Base-by-base conservation (phyloP, 2,329 filamentous ascomycete genomes). In the Botrytis deweyae region DNA sequence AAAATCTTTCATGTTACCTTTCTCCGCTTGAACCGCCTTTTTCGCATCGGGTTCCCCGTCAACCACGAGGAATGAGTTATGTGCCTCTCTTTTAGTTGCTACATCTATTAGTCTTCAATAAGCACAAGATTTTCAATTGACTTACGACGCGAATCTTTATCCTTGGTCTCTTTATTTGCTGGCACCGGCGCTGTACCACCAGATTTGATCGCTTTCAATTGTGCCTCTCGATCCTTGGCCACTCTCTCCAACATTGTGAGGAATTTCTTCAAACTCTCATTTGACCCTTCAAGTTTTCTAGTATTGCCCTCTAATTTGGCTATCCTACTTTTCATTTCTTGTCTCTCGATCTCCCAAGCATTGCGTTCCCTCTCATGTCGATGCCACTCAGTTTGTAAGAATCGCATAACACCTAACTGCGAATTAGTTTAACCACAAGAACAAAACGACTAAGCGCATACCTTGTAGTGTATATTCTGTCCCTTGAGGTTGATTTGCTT, bases 341-440 rank as follows among this genome's bases (percentile, higher is more conserved):
- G 96, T 81, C 94, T 92, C 84, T 99, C 96, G 82, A 99, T 99
- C 84, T 99, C 96, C 96, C 96, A 99, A 55, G 94, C 92, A 84
- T 99, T 99, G 80, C 96, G 91, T 82, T 98, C 96, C 84, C 96
- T 93, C 84, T 99, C 96, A 83, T 99, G 95, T 78, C 94, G 92
- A 84, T 99, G 96, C 96, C 96, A 99, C 88, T 99, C 95, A 66
- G 96, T 96, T 85, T 99, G 96, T 58, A 99, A 90, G 83, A 99
- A 99, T 83, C 96, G 95, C 96, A 99, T 99, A 55, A 99, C 96
- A 81, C 96, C 93, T 96, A 97, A 58, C 97, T 29, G 29, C 58
- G n/a, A 25, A 20, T 36, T 40, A 72, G 12, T 42, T 8, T 4
- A 22, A 7, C 25, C 59, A 46, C 38, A 22, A n/a, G 16, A 14